Base-by-base conservation (phyloP, 768 basidiomycete genomes). In the Mycena polygramma region DNA sequence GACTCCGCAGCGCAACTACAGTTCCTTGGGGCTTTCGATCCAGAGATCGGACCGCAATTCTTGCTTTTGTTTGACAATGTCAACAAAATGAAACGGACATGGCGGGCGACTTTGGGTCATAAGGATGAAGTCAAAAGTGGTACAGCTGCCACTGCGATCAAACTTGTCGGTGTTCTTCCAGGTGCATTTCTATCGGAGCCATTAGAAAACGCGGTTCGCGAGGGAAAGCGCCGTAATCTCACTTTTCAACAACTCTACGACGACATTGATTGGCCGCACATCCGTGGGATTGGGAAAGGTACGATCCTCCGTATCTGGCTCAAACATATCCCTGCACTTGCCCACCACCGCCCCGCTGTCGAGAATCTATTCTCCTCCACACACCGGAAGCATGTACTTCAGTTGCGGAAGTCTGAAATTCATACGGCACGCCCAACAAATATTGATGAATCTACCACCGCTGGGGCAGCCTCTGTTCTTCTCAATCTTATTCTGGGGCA, bases 371-470 rank as follows among this genome's bases (percentile, higher is more conserved):
- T 68, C 43, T 39, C 9, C 1, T 26, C 39, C 1, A 46, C n/a
- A 4, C 54, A 60, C 19, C 14, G 43, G 7, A 73, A 63, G 35
- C 75, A 75, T 53, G 48, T 35, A 4, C 66, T 76, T 2, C 75
- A 57, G 2, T 57, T 69, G 9, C 66, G 72, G 0, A 68, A 73
- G 36, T 67, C 57, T 20, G 20, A 69, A n/a, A n/a, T n/a, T n/a
- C 5, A 72, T 75, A 4, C 60, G 51, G 26, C 61, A 72, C 3
- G 19, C 65, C 39, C 63, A 69, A 67, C 74, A 7, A 53, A 69
- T 22, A 71, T 73, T 41, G 68, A 76, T 22, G 74, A 76, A 49
- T 51, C 72, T 6, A 67, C 72, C 8, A 73, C 67, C 1, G 48
- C 39, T 0, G 72, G 74, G 0, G 67, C 35, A 0, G 63, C 63